Conservation (phyloP, 192 early-diverging fungal genomes). For the Coemansia asiatica region DNA sequence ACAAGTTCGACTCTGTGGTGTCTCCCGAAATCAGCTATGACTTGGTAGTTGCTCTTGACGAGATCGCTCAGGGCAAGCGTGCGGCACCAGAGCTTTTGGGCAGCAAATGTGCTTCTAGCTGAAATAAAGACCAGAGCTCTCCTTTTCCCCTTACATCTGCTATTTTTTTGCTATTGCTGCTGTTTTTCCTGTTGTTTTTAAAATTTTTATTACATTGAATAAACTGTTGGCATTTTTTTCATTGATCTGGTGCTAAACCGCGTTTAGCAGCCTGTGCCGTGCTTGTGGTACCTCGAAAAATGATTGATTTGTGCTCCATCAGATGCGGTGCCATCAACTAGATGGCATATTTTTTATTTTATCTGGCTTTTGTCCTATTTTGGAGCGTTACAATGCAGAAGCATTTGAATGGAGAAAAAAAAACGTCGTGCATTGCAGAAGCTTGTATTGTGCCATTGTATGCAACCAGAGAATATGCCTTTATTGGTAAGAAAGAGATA, state of each 20-base stretch:
- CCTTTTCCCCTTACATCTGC: too few species aligned
- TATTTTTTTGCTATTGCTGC: not conserved
- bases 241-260: too few species aligned
- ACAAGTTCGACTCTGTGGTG: constrained; percentile 89
- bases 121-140: not conserved
- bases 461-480: not conserved
- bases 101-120: not conserved
- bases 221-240: not conserved
- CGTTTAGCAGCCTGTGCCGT: too few species aligned
- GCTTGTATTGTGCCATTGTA: not conserved
- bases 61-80: constrained; percentile 38
- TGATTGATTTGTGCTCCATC: too few species aligned
- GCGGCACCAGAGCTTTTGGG: constrained; percentile 48
- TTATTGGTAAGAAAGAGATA: not conserved
- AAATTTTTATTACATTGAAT: not conserved
- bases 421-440: not conserved
- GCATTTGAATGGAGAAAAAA: not conserved
- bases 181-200: not conserved
- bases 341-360: not conserved
- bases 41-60: constrained; percentile 59
- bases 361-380: not conserved
- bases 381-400: not conserved
- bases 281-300: too few species aligned
- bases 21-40: constrained; percentile 84
- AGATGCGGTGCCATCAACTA: too few species aligned